Evolutionary conservation across 2,329 filamentous ascomycete genomes (phyloP).

Genomic region (Sordariomycetes sp.): DNA sequence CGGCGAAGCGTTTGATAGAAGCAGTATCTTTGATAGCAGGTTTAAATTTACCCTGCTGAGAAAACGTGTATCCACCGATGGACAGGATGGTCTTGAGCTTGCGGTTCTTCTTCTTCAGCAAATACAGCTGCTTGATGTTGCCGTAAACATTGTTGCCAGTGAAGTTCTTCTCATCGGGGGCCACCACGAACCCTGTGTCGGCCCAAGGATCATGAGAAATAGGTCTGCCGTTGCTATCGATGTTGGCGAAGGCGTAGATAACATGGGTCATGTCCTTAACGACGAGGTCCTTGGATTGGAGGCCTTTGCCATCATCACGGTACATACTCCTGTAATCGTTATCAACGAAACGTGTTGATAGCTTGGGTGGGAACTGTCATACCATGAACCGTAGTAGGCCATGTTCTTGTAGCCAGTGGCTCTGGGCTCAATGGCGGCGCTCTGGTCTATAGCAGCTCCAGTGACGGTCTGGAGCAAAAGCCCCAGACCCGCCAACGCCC

Average conservation of each 20-base stretch:
- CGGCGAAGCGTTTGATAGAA: slow-evolving; percentile 60
- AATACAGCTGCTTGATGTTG: slow-evolving; percentile 65
- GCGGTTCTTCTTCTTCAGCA: slow-evolving; percentile 68
- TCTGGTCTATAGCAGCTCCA: too few species aligned
- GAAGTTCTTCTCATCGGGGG: slow-evolving; percentile 32
- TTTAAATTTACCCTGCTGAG: slow-evolving; percentile 43
- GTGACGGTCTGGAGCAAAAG: too few species aligned
- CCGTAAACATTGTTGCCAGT: slow-evolving; percentile 61
- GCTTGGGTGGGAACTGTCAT: too few species aligned
- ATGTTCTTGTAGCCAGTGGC: too few species aligned
- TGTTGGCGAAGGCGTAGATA: slow-evolving; percentile 38
- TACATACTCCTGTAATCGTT: too few species aligned
- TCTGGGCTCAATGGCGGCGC: too few species aligned
- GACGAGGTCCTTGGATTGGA: slow-evolving; percentile 60
- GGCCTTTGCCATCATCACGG: too few species aligned
- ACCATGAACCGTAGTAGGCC: too few species aligned
- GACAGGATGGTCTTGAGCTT: slow-evolving; percentile 72
- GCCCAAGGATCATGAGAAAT: slow-evolving; percentile 6
- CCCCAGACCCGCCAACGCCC: too few species aligned
- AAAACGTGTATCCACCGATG: slow-evolving; percentile 71
- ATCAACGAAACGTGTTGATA: too few species aligned
- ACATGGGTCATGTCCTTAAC: slow-evolving; percentile 62
- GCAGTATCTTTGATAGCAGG: slow-evolving; percentile 27
- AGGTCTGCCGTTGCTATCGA: slow-evolving; percentile 10
- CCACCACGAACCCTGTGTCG: not conserved